These are phyloP conservation scores for Metschnikowia aberdeeniae DNA, from an alignment of 805 yeast species.

Conservation along the genomic window DNA sequence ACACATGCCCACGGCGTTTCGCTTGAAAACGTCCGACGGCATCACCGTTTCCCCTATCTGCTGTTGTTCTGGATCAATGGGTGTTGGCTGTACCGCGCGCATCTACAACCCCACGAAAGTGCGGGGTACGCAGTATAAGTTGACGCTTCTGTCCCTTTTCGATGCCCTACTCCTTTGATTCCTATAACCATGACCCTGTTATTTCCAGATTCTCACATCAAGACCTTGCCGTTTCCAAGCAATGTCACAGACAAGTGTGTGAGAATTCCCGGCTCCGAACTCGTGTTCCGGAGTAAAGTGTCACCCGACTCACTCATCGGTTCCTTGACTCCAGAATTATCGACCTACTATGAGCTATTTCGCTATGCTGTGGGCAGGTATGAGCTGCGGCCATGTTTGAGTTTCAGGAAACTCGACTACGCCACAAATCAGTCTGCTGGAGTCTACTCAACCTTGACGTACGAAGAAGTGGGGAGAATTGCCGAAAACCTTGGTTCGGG, in stretches of 20 bases:
- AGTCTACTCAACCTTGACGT: constrained; percentile 43
- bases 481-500: constrained; percentile 56
- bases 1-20: no score
- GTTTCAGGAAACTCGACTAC: constrained; percentile 34
- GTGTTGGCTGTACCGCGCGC: background rate
- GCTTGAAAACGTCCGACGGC: no score
- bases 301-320: constrained; percentile 12
- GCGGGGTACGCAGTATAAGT: constrained; percentile 3
- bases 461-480: constrained; percentile 37
- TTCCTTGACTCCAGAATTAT: constrained; percentile 23
- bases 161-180: background rate
- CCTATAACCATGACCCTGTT: constrained; percentile 8
- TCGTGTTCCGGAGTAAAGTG: constrained; percentile 12
- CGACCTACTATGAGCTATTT: constrained; percentile 37
- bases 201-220: constrained; percentile 3
- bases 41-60: no score
- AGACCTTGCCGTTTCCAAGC: constrained; percentile 6
- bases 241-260: background rate
- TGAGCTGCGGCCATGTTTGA: constrained; percentile 33
- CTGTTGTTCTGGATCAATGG: background rate
- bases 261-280: constrained; percentile 1
- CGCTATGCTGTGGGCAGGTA: constrained; percentile 20
- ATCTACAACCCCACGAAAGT: background rate
- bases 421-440: constrained; percentile 24
- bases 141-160: background rate